Percentiles rank a stretch among this genome's conserved stretches.
These are phyloP conservation scores for Pseudogymnoascus sp. DNA, from an alignment of 2,329 filamentous ascomycete genomes.

Conservation along the genomic window DNA sequence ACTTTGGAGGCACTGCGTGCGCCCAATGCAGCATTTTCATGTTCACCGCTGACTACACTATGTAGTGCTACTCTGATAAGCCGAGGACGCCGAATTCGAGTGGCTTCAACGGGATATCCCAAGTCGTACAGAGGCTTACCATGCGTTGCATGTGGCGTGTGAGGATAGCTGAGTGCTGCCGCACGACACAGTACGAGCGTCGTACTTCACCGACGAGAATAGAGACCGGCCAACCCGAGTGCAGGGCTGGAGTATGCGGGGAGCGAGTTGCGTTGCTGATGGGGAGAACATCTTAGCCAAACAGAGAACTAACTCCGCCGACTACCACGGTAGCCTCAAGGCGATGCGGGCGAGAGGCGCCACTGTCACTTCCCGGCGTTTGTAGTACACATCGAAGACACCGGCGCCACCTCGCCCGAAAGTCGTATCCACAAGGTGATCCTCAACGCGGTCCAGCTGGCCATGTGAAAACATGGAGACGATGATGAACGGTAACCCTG, in stretches of 20 bases:
- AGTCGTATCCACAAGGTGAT: not conserved
- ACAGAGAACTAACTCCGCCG: not conserved
- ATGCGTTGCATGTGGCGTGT: not conserved
- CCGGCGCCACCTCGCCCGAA: not conserved
- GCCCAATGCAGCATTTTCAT: not conserved
- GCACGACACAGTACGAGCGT: not conserved
- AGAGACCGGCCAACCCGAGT: not conserved
- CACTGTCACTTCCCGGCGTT: not conserved
- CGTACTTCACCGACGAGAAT: not conserved
- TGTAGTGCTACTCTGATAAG: not conserved
- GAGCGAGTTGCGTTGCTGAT: not conserved
- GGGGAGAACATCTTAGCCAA: not conserved
- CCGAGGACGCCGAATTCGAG: not conserved
- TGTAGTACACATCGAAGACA: not conserved
- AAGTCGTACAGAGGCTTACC: not conserved
- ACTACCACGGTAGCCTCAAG: not conserved
- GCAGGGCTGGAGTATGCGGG: not conserved
- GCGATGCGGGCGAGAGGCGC: not conserved
- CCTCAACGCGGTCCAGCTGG: not conserved
- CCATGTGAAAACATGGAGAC: not conserved
- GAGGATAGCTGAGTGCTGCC: not conserved
- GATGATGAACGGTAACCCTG: not conserved
- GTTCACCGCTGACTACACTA: not conserved
- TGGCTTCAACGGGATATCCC: not conserved
- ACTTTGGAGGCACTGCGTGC: not conserved